Base-by-base conservation (phyloP, 345 rosid genomes). In the Murraya paniculata region DNA sequence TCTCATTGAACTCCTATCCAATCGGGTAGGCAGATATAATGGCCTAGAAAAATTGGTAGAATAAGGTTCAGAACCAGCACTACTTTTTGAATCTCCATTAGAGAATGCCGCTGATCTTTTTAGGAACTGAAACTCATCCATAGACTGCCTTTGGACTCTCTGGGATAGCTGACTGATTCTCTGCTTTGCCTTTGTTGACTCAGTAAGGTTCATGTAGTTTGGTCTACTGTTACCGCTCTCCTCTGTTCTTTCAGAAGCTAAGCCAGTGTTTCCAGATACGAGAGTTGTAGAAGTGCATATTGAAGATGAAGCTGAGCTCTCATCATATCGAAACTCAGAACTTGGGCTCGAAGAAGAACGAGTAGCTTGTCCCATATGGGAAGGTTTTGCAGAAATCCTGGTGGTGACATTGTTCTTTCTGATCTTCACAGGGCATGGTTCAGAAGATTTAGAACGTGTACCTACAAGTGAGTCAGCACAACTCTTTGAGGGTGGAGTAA, bases 71-170 rank as follows among this genome's bases (percentile, higher is more conserved):
- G 90, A 87, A 41, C 78, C 39, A 60, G 81, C 83, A 81, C 82
- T 81, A 64, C 72, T 80, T 81, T 84, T 85, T 50, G 86, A 56
- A 24, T 89, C 92, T 13, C 80, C 82, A 24, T 87, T 84, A 38
- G 80, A 82, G 79, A 88, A 83, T 22, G 75, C 85, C 2, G 82
- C 89, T 5, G 94, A 85, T 64, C 68, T 88, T 79, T 88, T 85
- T 56, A 87, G 82, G 81, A 94, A 92, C 89, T 91, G 97, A 82
- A 89, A 89, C 82, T 96, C 99, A 81, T 96, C 97, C 97, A 92
- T 94, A 55, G 97, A 92, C 68, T 90, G 98, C 78, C 97, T 93
- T 24, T 85, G 89, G 35, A 75, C 86, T 57, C 93, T 83, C 64
- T 81, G 79, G 18, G 85, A 82, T 57, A 77, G 65, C 62, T 78